A percentile compares a stretch with the other conserved stretches of the same genome.
These are phyloP conservation scores for Leishmania amazonensis DNA, from an alignment of 208 protist genomes.

Conservation along the genomic window DNA sequence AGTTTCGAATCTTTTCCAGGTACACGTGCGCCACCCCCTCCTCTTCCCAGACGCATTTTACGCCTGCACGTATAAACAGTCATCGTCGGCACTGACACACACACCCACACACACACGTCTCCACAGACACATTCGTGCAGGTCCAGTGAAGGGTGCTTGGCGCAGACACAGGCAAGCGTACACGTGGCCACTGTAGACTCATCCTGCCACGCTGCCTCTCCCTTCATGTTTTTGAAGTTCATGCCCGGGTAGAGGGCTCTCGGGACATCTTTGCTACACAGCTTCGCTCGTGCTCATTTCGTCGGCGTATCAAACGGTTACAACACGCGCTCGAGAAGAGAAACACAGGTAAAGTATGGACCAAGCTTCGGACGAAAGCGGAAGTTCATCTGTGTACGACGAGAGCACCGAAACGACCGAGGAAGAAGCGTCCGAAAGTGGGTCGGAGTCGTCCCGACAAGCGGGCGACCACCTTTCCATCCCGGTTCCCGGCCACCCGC, in stretches of 20 bases:
- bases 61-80: neutral
- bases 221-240: neutral
- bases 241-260: neutral
- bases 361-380: conserved; percentile 20
- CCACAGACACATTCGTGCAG: neutral
- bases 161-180: neutral
- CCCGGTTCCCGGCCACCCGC: conserved; percentile 6
- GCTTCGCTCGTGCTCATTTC: neutral
- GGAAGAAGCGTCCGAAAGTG: conserved; percentile 16
- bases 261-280: neutral
- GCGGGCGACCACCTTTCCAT: conserved; percentile 14
- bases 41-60: neutral
- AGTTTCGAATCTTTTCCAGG: neutral
- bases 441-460: neutral
- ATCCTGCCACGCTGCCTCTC: neutral
- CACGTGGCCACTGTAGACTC: neutral
- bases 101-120: neutral
- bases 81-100: neutral
- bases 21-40: too few species aligned
- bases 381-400: conserved; percentile 25
- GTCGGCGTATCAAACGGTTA: neutral
- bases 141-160: neutral
- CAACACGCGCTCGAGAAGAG: neutral
- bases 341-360: conserved; percentile 14
- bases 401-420: conserved; percentile 23